These are phyloP conservation scores for Micromonas pusilla DNA, from an alignment of 139 green algal species.

Conservation along the genomic window DNA sequence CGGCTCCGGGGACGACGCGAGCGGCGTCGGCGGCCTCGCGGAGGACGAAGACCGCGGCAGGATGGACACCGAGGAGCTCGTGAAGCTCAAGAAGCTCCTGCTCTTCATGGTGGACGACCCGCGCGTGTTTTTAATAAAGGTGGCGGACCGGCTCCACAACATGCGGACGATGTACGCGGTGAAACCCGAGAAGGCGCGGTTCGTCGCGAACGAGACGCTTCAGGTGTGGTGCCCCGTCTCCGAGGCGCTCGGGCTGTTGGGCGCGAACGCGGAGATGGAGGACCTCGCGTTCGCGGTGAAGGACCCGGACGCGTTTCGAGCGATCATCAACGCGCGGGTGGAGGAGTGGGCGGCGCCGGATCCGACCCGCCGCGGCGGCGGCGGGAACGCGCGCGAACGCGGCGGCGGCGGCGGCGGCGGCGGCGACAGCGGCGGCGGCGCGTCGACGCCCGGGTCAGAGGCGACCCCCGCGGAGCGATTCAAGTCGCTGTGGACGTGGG, in stretches of 20 bases:
- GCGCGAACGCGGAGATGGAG: slow-evolving; percentile 85
- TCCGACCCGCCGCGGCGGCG: neutral
- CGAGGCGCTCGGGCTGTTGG: slow-evolving; percentile 79
- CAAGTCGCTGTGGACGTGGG: too few species aligned
- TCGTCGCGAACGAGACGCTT: slow-evolving; percentile 75
- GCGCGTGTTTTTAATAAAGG: slow-evolving; percentile 81
- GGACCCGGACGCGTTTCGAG: slow-evolving; percentile 16
- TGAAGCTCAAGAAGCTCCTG: slow-evolving; percentile 54
- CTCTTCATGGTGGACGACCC: slow-evolving; percentile 65
- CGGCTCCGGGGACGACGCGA: neutral
- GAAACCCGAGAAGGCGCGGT: slow-evolving; percentile 36
- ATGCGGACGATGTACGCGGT: slow-evolving; percentile 55
- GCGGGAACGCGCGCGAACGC: too few species aligned
- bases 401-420: too few species aligned
- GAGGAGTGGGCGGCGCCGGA: neutral
- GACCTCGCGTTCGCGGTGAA: slow-evolving; percentile 81
- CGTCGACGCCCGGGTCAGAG: neutral
- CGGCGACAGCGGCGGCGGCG: too few species aligned
- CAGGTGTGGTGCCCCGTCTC: slow-evolving; percentile 75
- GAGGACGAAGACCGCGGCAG: neutral
- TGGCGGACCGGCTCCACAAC: slow-evolving; percentile 73
- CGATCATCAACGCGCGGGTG: neutral
- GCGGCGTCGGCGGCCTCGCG: neutral
- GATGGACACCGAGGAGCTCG: slow-evolving; percentile 15
- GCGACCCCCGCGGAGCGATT: neutral